Base-by-base conservation (phyloP, 495 filamentous ascomycete genomes). In the Penicillium desertorum region DNA sequence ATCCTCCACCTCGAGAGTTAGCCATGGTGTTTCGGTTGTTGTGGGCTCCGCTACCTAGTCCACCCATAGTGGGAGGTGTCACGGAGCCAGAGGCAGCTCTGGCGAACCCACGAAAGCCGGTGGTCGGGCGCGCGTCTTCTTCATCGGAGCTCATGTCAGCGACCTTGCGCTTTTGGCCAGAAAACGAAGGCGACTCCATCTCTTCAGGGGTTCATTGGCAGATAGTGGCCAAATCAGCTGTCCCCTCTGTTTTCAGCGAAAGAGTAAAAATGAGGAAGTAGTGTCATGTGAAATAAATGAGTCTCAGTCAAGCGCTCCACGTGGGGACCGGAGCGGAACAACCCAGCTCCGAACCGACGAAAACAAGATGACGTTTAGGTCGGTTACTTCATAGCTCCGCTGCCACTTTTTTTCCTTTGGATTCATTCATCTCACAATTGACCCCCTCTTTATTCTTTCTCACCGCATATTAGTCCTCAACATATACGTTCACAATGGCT, bases 401-500 rank as follows among this genome's bases (percentile, higher is more conserved):
- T 14, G 27, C 48, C 52, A 10, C 25, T 43, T 51, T 60, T 52
- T 52, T 59, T 56, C 50, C 57, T 53, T 51, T 54, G 30, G 45
- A 36, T 45, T 30, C 44, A 55, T 57, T 61, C 25, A 25, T 22
- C 29, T 51, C 14, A 37, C 56, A 51, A 45, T 58, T 45, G 39
- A 53, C 44, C 5, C 36, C 29, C 43, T 55, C 43, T 51, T 51
- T 53, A 44, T 47, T 44, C 39, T 44, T 48, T 29, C 36, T 34
- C 45, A 29, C 51, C 8, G 7, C 48, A 49, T 22, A 37, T 43
- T 51, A 25, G 42, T 51, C 25, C 27, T 41, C 27, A 34, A 34
- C 14, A 36, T n/a, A 20, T 51, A 50, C 5, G 5, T 60, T 53
- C 60, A 78, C 43, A 65, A 87, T 86, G 84, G 79, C 81, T 65